Conservation (phyloP, 2,329 filamentous ascomycete species). For the Aspergillus spinulosporus region DNA sequence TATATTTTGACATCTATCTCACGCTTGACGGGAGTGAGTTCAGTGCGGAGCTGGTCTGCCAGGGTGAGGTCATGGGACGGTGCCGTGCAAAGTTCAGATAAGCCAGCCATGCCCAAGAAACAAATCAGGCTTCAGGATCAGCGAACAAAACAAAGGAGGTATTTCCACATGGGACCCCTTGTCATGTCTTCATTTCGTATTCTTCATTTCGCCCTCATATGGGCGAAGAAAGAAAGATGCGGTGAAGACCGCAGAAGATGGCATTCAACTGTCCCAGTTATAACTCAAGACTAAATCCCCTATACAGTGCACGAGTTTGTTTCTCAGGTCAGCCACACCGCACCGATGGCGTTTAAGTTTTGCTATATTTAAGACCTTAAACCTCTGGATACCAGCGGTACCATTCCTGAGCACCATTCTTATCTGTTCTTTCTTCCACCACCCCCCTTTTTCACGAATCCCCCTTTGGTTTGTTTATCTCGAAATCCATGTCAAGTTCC, state of each 20-base stretch:
- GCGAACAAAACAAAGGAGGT: constrained; percentile 4
- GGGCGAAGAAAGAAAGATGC: constrained; percentile 5
- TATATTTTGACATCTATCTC: constrained; percentile 71
- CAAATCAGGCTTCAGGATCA: constrained; percentile 2
- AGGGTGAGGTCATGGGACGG: constrained; percentile 97
- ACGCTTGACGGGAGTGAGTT: constrained; percentile 97
- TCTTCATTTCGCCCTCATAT: not conserved
- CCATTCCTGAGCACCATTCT: not conserved
- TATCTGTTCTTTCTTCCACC: not conserved
- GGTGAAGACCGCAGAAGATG: not conserved
- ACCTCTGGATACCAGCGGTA: not conserved
- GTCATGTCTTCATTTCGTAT: not conserved
- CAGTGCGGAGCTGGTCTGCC: constrained; percentile 97
- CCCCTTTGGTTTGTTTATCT: not conserved
- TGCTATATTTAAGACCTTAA: not conserved
- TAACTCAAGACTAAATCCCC: not conserved
- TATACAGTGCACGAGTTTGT: not conserved
- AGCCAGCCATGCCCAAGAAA: no score
- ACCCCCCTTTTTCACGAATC: not conserved
- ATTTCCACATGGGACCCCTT: not conserved
- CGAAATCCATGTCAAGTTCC: constrained; percentile 1
- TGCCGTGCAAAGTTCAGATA: constrained; percentile 86
- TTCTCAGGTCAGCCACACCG: not conserved
- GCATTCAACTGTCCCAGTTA: not conserved
- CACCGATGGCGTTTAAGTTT: constrained; percentile 3